Evolutionary conservation across 2,329 filamentous ascomycete genomes (phyloP).

Genomic region (Xylaria polymorpha): DNA sequence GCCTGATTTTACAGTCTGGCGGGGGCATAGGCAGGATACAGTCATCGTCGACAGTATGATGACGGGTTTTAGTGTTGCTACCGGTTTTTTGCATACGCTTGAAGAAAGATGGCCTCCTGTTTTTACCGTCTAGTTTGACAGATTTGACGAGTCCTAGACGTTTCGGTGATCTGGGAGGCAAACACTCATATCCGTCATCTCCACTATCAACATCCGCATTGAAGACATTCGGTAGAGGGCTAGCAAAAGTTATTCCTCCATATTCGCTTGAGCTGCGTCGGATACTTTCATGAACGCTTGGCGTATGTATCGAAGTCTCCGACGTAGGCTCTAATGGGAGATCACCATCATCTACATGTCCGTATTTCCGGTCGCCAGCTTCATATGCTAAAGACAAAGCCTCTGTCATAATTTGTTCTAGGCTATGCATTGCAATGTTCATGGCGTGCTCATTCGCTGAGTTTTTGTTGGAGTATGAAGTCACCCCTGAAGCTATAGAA

Average conservation of each 20-base stretch:
- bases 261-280: slow-evolving; percentile 37
- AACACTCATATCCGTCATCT: slow-evolving; percentile 30
- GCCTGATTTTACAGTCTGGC: slow-evolving; percentile 37
- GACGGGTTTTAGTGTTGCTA: slow-evolving; percentile 17
- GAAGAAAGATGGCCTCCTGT: slow-evolving; percentile 32
- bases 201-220: slow-evolving; percentile 34
- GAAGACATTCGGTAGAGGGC: slow-evolving; percentile 30
- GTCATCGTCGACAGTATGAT: slow-evolving; percentile 35
- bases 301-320: slow-evolving; percentile 29
- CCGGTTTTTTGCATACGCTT: slow-evolving; percentile 33
- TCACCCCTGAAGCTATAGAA: slow-evolving; percentile 39
- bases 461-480: slow-evolving; percentile 46
- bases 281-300: slow-evolving; percentile 40
- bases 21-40: slow-evolving; percentile 44
- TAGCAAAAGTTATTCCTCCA: slow-evolving; percentile 5
- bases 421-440: slow-evolving; percentile 49
- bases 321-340: slow-evolving; percentile 36
- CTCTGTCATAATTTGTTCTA: slow-evolving; percentile 61
- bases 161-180: slow-evolving; percentile 29
- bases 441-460: slow-evolving; percentile 43
- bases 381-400: slow-evolving; percentile 58
- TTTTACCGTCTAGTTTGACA: slow-evolving; percentile 40
- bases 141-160: slow-evolving; percentile 31
- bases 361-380: slow-evolving; percentile 51
- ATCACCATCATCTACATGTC: slow-evolving; percentile 43